These are phyloP conservation scores for Diaporthe batatas DNA, from an alignment of 2,329 filamentous ascomycete species.

Conservation along the genomic window DNA sequence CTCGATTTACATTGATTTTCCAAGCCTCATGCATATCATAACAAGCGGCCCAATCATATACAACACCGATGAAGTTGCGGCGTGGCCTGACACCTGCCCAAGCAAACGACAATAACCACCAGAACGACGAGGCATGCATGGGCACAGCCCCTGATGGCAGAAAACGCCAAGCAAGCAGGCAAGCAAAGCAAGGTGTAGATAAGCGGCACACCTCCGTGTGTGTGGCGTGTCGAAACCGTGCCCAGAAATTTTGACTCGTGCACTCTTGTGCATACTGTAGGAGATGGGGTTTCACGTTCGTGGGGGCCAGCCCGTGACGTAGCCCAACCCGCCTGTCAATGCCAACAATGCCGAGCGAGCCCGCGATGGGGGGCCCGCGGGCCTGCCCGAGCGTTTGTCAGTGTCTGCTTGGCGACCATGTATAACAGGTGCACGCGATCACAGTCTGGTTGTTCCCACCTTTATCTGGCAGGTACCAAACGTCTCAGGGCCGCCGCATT, in stretches of 20 bases:
- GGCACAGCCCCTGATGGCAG: background rate
- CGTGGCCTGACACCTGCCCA: background rate
- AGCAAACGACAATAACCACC: background rate
- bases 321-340: conserved; percentile 24
- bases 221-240: background rate
- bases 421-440: background rate
- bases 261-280: conserved; percentile 26
- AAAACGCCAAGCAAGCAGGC: background rate
- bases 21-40: background rate
- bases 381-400: conserved; percentile 4
- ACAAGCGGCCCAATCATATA: background rate
- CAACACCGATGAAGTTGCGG: background rate
- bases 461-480: background rate
- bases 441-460: background rate
- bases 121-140: background rate
- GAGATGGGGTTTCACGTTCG: conserved; percentile 16
- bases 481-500: conserved; percentile 21
- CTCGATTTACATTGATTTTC: background rate
- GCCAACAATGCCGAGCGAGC: background rate
- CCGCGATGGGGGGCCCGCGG: background rate
- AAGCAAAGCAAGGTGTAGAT: background rate
- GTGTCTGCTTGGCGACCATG: background rate
- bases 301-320: conserved; percentile 18
- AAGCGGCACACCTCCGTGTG: background rate
- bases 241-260: conserved; percentile 25